Evolutionary conservation across 306 rosid species (phyloP).

Genomic region (Trifolium fragiferum): DNA sequence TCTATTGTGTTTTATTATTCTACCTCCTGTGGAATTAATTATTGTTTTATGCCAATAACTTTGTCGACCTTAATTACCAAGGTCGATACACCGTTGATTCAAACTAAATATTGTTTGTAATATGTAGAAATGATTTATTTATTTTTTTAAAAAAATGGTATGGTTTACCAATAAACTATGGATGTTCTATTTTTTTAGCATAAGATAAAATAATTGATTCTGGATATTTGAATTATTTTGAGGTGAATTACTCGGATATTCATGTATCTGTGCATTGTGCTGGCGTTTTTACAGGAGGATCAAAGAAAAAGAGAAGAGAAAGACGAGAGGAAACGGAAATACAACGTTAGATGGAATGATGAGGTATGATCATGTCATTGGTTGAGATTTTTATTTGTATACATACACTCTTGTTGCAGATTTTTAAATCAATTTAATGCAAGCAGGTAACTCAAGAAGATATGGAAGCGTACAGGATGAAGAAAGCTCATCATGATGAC

Average conservation of each 20-base stretch:
- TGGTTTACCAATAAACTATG: background rate
- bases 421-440: background rate
- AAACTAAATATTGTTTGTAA: slow-evolving; percentile 18
- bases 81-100: background rate
- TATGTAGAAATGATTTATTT: slow-evolving; percentile 14
- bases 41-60: slow-evolving; percentile 10
- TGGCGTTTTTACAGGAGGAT: slow-evolving; percentile 36
- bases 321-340: slow-evolving; percentile 45
- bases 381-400: slow-evolving; percentile 11
- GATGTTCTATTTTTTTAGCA: background rate
- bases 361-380: slow-evolving; percentile 2
- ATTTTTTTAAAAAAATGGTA: background rate
- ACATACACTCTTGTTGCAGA: background rate
- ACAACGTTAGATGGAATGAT: slow-evolving; percentile 41
- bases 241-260: slow-evolving; percentile 1
- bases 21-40: background rate
- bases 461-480: slow-evolving; percentile 43
- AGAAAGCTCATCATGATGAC: slow-evolving; percentile 41
- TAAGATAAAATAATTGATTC: background rate
- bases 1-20: background rate
- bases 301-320: slow-evolving; percentile 39
- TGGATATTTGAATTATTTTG: background rate
- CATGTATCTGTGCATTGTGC: background rate
- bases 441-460: slow-evolving; percentile 38
- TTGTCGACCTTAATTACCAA: slow-evolving; percentile 1